Evolutionary conservation across 2,329 filamentous ascomycete species (phyloP), one percentile per base, ranked within the genome.

Genomic region (Thelonectria blattea): DNA sequence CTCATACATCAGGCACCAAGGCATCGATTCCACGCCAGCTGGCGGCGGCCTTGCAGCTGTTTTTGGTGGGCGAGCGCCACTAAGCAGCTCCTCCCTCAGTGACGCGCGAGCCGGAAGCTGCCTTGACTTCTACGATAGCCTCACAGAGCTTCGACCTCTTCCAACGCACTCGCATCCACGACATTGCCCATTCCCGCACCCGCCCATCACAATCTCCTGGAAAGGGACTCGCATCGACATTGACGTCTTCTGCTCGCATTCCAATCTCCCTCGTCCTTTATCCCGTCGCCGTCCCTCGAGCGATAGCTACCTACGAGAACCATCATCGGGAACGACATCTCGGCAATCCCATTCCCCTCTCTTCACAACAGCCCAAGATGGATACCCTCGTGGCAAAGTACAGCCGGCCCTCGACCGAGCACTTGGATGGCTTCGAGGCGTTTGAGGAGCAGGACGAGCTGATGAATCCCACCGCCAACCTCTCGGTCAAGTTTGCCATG

Each of bases 401-500:
- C 86, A 92, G 90, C 80, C 88, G 89, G 72, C 88, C 93, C 72
- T 83, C 89, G 62, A 88, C 88, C 78, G 83, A 89, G 75, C 81
- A 86, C 70, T 85, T 90, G 72, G 91, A 96, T 79, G 85, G 86
- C 71, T 87, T 89, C 74, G 82, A 85, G 54, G 85, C 86, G 71
- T 87, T 89, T 74, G 82, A 85, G 54, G 85, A 90, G 71, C 85
- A 93, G 74, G 88, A 91, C 76, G 89, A 93, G 73, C 81, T 90
- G 71, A 83, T 91, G 74, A 88, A 92, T 73, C 83, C 86, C 70
- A 82, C 87, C 67, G 90, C 92, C 73, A 88, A 88, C 70, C 84
- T 97, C 70, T 94, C 92, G 55, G 87, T 97, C 76, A 96, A 93
- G 80, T 99, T 99, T 80, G 91, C 92, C 72, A 90, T 99, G 79